Percentiles rank a stretch among this genome's conserved stretches.
Evolutionary conservation across 2,329 filamentous ascomycete genomes (phyloP).

Genomic region (Penicillium griseofulvum): DNA sequence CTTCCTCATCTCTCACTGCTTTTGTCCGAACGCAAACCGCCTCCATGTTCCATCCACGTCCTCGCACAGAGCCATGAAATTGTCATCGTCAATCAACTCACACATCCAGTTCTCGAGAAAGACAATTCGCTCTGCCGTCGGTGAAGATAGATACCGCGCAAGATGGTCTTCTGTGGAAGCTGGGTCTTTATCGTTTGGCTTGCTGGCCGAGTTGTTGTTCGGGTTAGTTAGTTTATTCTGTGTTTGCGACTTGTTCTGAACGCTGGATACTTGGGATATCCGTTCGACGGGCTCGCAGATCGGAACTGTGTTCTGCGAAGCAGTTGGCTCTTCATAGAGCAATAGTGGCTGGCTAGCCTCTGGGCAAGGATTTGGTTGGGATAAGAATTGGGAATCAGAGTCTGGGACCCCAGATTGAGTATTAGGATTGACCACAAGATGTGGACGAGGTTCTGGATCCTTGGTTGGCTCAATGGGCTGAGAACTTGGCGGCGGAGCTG

Average conservation of each 20-base stretch:
- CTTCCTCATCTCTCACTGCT: slow-evolving; percentile 1
- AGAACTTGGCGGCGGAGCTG: neutral
- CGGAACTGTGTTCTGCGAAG: neutral
- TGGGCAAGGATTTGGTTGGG: neutral
- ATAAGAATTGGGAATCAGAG: neutral
- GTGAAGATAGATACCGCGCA: slow-evolving; percentile 30
- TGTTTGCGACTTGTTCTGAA: neutral
- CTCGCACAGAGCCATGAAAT: slow-evolving; percentile 40
- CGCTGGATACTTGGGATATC: neutral
- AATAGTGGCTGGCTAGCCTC: neutral
- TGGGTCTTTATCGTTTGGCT: neutral
- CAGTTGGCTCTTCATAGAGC: neutral
- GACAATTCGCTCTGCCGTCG: slow-evolving; percentile 32
- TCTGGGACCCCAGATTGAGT: neutral
- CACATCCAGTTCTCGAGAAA: slow-evolving; percentile 44
- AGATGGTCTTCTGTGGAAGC: slow-evolving; percentile 24
- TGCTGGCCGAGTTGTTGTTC: neutral
- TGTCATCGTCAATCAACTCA: slow-evolving; percentile 40
- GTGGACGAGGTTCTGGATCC: neutral
- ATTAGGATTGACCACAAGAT: neutral
- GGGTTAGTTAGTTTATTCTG: neutral
- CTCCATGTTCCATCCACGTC: slow-evolving; percentile 43
- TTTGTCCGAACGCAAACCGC: slow-evolving; percentile 39
- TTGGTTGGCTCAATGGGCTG: neutral
- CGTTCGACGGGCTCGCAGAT: neutral